A percentile compares a stretch with the other conserved stretches of the same genome.
phyloP scores from a whole-genome alignment of 2,329 filamentous ascomycete genomes.

The Didymella pinodella region DNA sequence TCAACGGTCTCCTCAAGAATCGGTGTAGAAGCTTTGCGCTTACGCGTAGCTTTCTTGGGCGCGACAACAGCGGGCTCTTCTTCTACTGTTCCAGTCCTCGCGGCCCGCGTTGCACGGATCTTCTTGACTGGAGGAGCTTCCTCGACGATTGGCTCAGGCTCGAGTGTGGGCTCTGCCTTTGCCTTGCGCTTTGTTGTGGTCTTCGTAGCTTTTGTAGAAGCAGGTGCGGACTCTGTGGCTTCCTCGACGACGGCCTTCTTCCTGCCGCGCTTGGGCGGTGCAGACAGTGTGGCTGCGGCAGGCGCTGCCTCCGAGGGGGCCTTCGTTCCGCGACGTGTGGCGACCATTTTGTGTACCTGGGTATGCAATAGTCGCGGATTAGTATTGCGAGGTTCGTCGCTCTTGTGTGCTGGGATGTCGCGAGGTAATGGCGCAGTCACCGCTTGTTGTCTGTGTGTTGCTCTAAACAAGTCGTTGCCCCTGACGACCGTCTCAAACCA shows the following conservation, averaged over 20 bases:
- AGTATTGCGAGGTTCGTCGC: conserved; percentile 19
- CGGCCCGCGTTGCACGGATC: conserved; percentile 35
- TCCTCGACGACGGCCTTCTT: conserved; percentile 38
- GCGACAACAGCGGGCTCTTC: conserved; percentile 28
- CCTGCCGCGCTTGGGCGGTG: conserved; percentile 44
- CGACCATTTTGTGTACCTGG: conserved; percentile 37
- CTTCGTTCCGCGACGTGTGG: conserved; percentile 43
- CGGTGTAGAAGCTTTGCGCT: conserved; percentile 30
- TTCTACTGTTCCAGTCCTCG: conserved; percentile 30
- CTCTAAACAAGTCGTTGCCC: conserved; percentile 26
- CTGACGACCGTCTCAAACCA: conserved; percentile 22
- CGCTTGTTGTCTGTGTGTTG: conserved; percentile 36
- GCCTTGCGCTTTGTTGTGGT: conserved; percentile 33
- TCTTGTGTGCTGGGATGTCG: conserved; percentile 21
- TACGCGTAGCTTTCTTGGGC: conserved; percentile 37
- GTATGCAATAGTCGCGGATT: conserved; percentile 25
- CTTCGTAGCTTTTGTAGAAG: conserved; percentile 30
- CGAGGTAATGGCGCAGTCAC: conserved; percentile 22
- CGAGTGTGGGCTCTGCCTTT: conserved; percentile 27
- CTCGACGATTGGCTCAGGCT: conserved; percentile 15
- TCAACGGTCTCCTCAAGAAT: conserved; percentile 25
- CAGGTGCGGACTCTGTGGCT: conserved; percentile 28
- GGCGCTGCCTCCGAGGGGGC: conserved; percentile 34
- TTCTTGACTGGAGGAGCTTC: conserved; percentile 30
- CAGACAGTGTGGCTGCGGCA: conserved; percentile 39